Evolutionary conservation across 2,329 filamentous ascomycete species (phyloP), one percentile per base, ranked within the genome.

Genomic region (Colletotrichum sp.): DNA sequence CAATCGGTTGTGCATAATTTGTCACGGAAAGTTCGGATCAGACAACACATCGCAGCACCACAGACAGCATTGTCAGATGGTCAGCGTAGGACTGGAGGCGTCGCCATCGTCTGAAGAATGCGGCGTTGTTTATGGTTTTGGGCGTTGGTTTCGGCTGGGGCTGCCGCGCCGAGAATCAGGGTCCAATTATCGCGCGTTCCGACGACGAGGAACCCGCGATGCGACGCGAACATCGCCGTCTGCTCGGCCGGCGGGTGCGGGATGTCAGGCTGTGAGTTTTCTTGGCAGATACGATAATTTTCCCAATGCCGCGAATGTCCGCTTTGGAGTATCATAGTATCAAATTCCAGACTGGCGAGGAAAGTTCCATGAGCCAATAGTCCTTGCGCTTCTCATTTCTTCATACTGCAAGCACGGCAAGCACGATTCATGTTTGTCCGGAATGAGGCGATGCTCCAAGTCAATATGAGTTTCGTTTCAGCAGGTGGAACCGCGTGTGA

Each of bases 301-400:
- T 12, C n/a, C n/a, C 2, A 21, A 52, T 13, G 44, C 44, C 44
- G 44, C 10, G 2, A 52, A 52, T 21, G 44, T 52, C 44, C 44
- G n/a, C n/a, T 21, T 3, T 21, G 1, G 6, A 10, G n/a, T 21
- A 2, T 13, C 6, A 1, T 0, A 1, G 10, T 21, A 12, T 49
- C 44, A n/a, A 5, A n/a, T 8, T 49, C 10, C 44, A 52, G 18
- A 4, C 39, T n/a, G 9, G 12, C 10, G 44, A 21, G 44, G 44
- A 8, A 52, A 52, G 44, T 52, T 52, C n/a, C 44, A 52, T 21
- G n/a, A 52, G 44, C 44, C 0, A 13, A 21, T 0, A 3, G 18
- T 52, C n/a, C 10, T 1, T 0, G n/a, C n/a, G 44, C n/a, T 21
- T 52, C 44, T 21, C n/a, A 3, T 5, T 52, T 52, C n/a, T 21